Percentiles rank a stretch among this genome's conserved stretches.
These are phyloP conservation scores for Candida koratica DNA, from an alignment of 805 yeast genomes.

Conservation along the genomic window DNA sequence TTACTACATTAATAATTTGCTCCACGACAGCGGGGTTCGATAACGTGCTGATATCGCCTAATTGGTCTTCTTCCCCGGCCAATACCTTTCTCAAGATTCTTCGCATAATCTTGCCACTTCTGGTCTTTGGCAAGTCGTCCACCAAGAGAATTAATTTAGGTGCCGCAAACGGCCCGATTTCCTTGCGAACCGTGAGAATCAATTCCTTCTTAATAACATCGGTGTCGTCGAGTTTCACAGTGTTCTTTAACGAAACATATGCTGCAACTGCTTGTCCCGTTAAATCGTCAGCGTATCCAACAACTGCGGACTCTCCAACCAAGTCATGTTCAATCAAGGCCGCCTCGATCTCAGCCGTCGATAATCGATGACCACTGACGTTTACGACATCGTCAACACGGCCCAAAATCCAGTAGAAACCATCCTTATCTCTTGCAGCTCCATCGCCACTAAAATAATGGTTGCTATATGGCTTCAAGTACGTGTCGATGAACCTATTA, in stretches of 20 bases:
- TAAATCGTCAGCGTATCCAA: slow-evolving; percentile 89
- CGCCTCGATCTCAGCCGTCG: slow-evolving; percentile 98
- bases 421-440: slow-evolving; percentile 95
- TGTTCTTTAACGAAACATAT: slow-evolving; percentile 74
- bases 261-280: slow-evolving; percentile 98
- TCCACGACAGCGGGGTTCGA: slow-evolving; percentile 83
- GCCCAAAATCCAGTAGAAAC: slow-evolving; percentile 96
- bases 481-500: slow-evolving; percentile 82
- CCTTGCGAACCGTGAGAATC: slow-evolving; percentile 83
- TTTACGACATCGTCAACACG: slow-evolving; percentile 98
- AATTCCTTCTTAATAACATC: slow-evolving; percentile 69
- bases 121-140: slow-evolving; percentile 92
- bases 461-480: slow-evolving; percentile 88
- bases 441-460: slow-evolving; percentile 97
- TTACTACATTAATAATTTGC: slow-evolving; percentile 67
- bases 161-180: slow-evolving; percentile 93
- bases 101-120: slow-evolving; percentile 99
- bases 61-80: slow-evolving; percentile 85
- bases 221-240: slow-evolving; percentile 39
- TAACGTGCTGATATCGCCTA: slow-evolving; percentile 89
- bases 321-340: slow-evolving; percentile 73
- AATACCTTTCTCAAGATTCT: slow-evolving; percentile 92
- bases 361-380: slow-evolving; percentile 94
- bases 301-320: slow-evolving; percentile 95
- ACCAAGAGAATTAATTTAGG: slow-evolving; percentile 84